phyloP scores from a whole-genome alignment of 2,329 filamentous ascomycete genomes.

The Harringtonia aguacate region DNA sequence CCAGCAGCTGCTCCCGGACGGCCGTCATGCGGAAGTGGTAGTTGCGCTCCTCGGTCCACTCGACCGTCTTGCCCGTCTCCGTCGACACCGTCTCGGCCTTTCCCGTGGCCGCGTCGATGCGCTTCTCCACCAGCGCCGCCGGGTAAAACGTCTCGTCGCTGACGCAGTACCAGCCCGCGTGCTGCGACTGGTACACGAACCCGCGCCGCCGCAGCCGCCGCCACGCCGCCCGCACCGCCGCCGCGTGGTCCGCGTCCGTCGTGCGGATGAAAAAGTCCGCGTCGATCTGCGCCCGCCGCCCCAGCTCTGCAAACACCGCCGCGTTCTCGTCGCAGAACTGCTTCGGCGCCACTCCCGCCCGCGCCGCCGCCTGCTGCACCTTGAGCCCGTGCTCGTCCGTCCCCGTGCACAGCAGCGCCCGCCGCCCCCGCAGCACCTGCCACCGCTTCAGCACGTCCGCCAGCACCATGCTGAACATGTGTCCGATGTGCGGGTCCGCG shows the following conservation, averaged over 20 bases:
- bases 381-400: conserved; percentile 98
- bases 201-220: conserved; percentile 62
- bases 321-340: conserved; percentile 83
- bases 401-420: conserved; percentile 72
- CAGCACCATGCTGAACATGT: conserved; percentile 87
- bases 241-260: conserved; percentile 70
- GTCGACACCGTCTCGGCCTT: conserved; percentile 70
- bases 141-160: conserved; percentile 97
- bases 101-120: conserved; percentile 70
- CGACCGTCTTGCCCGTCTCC: conserved; percentile 86
- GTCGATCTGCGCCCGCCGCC: conserved; percentile 55
- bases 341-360: conserved; percentile 61
- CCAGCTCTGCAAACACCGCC: conserved; percentile 67
- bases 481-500: conserved; percentile 88
- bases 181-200: conserved; percentile 74
- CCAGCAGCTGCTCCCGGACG: conserved; percentile 66
- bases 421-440: conserved; percentile 53
- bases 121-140: conserved; percentile 58
- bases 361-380: conserved; percentile 75
- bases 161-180: conserved; percentile 94
- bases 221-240: conserved; percentile 88
- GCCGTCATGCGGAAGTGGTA: conserved; percentile 90
- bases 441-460: conserved; percentile 88
- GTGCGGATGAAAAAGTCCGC: conserved; percentile 89
- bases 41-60: conserved; percentile 88